Evolutionary conservation across 768 basidiomycete genomes (phyloP), one percentile per base, ranked within the genome.

Genomic region (Naganishia onofrii): DNA sequence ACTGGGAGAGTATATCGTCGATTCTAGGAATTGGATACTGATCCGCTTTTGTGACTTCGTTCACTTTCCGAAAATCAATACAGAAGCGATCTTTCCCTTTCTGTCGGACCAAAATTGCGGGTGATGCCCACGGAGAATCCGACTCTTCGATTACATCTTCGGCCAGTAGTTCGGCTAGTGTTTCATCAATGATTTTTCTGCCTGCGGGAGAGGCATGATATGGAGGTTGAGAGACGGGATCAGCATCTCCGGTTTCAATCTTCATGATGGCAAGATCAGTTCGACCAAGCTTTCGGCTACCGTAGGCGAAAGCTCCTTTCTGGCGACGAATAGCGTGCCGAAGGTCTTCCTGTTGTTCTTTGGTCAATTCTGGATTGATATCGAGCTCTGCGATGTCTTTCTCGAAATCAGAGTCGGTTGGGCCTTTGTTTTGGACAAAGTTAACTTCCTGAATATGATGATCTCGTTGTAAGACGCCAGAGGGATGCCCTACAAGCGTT

Each of bases 121-220:
- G 69, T 9, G 69, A 63, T 64, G 69, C 60, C 69, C 69, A 70
- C 23, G 69, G 69, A 19, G 58, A 70, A 58, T 70, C 69, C 34
- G 69, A 70, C 60, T 70, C 60, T 65, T 70, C 69, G 32, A 70
- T 53, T 5, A 65, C 69, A 65, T 70, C 69, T n/a, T 70, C 60
- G 51, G 69, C 56, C 15, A 70, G 21, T 5, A 53, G 57, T 26
- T 57, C 53, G 23, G 53, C 67, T 42, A 68, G 54, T 36, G 55
- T 57, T 23, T 68, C 42, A n/a, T 68, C 54, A 34, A 68, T 68
- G 32, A 68, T 38, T 46, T 38, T 48, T 19, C 55, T 17, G 10
- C 55, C 68, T 48, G 21, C 56, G 56, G 68, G 56, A 3, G 56
- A 58, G 54, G 66, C 52, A 36, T 67, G 66, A 31, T 67, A 67